Conservation (phyloP, 768 basidiomycete species). For the Tephrocybe sp. region DNA sequence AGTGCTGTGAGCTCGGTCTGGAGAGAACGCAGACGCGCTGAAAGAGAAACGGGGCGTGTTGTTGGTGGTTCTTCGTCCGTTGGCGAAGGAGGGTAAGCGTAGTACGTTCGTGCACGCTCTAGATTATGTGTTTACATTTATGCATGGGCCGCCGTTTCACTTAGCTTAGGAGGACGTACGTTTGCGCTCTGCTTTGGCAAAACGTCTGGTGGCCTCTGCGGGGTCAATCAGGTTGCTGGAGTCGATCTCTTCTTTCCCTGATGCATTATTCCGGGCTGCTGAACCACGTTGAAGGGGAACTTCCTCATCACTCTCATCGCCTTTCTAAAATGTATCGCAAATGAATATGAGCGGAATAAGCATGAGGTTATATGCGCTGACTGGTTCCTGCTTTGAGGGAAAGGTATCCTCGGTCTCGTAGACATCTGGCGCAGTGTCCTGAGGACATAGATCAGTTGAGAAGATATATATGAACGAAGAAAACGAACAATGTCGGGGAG, state of each 20-base stretch:
- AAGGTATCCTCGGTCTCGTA: constrained; percentile 88
- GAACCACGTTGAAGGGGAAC: constrained; percentile 35
- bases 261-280: constrained; percentile 36
- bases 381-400: constrained; percentile 48
- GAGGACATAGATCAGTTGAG: constrained; percentile 3
- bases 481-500: constrained; percentile 86
- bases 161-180: constrained; percentile 35
- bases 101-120: constrained; percentile 57
- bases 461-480: constrained; percentile 5
- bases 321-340: constrained; percentile 38
- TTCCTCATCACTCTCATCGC: constrained; percentile 70
- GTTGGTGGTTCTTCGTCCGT: constrained; percentile 41
- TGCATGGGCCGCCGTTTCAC: not conserved
- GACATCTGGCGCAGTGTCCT: constrained; percentile 91
- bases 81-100: constrained; percentile 68
- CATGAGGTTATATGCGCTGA: constrained; percentile 27
- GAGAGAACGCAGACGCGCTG: constrained; percentile 59
- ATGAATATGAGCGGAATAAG: constrained; percentile 5
- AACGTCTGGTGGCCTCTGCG: constrained; percentile 67
- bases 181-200: constrained; percentile 68
- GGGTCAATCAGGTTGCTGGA: constrained; percentile 56
- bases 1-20: constrained; percentile 78
- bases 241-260: constrained; percentile 67
- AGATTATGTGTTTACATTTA: constrained; percentile 1
- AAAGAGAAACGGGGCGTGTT: constrained; percentile 41